A percentile compares a stretch with the other conserved stretches of the same genome.
These are phyloP conservation scores for Penicillium flavigenum DNA, from an alignment of 495 filamentous ascomycete species.

Conservation along the genomic window DNA sequence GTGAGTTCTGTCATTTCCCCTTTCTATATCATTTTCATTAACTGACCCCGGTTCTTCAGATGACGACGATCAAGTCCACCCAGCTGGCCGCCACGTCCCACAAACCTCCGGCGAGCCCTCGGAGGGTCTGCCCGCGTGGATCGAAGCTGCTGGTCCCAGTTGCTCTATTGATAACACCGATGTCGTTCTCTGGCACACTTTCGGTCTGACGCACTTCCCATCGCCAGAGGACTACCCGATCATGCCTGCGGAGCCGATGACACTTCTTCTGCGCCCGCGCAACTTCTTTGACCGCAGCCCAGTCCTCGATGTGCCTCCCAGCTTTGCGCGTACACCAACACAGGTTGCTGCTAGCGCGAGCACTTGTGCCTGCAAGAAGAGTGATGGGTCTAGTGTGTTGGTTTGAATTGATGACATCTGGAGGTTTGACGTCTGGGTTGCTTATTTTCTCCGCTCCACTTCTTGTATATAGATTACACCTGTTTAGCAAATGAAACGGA, in stretches of 20 bases:
- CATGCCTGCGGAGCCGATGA: slow-evolving; percentile 93
- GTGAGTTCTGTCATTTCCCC: slow-evolving; percentile 49
- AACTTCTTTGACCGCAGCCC: slow-evolving; percentile 90
- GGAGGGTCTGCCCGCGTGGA: slow-evolving; percentile 77
- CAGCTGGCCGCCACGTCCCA: slow-evolving; percentile 89
- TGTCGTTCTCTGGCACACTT: slow-evolving; percentile 95
- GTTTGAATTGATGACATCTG: slow-evolving; percentile 35
- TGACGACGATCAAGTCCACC: slow-evolving; percentile 81
- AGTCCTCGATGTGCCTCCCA: slow-evolving; percentile 82
- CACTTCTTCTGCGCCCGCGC: slow-evolving; percentile 74
- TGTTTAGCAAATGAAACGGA: not conserved
- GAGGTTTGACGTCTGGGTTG: not conserved
- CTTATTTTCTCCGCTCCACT: not conserved
- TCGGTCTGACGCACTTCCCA: slow-evolving; percentile 90
- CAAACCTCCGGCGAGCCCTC: slow-evolving; percentile 88
- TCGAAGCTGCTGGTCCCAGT: slow-evolving; percentile 61
- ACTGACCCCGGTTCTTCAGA: slow-evolving; percentile 48
- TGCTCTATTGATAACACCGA: slow-evolving; percentile 79
- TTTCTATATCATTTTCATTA: not conserved
- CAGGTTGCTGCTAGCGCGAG: slow-evolving; percentile 56
- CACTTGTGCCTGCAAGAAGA: slow-evolving; percentile 45
- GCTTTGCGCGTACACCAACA: slow-evolving; percentile 70
- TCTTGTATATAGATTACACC: slow-evolving; percentile 1
- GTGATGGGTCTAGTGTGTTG: slow-evolving; percentile 43
- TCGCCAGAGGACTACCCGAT: slow-evolving; percentile 91